Evolutionary conservation across 495 filamentous ascomycete species (phyloP).

Genomic region (Aspergillus baeticus): DNA sequence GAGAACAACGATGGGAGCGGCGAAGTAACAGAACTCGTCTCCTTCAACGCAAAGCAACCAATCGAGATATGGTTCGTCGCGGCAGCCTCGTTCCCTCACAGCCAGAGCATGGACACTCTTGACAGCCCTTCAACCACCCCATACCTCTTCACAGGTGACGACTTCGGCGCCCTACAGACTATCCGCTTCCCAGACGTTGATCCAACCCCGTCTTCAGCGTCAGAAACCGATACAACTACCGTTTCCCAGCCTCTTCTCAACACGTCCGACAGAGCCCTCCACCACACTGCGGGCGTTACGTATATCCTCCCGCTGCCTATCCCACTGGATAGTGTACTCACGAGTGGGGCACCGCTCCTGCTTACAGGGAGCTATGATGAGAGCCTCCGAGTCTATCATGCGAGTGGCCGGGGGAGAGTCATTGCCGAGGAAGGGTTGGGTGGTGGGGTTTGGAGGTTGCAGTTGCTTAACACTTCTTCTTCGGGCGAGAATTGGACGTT

Average conservation of each 20-base stretch:
- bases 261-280: conserved; percentile 37
- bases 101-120: not conserved
- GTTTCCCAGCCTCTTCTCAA: conserved; percentile 26
- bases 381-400: conserved; percentile 63
- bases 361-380: conserved; percentile 96
- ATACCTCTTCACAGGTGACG: conserved; percentile 39
- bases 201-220: too few relatives aligned
- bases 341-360: conserved; percentile 48
- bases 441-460: conserved; percentile 91
- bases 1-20: not conserved
- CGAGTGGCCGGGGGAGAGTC: conserved; percentile 36
- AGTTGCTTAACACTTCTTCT: conserved; percentile 43
- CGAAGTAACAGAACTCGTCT: conserved; percentile 24
- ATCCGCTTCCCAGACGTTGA: conserved; percentile 27
- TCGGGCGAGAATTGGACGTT: conserved; percentile 31
- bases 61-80: conserved; percentile 52
- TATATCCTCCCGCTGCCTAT: conserved; percentile 70
- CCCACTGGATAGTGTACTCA: conserved; percentile 5
- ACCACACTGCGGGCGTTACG: conserved; percentile 83
- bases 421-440: conserved; percentile 65
- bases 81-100: conserved; percentile 20
- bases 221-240: too few relatives aligned
- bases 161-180: conserved; percentile 36
- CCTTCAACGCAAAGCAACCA: conserved; percentile 32
- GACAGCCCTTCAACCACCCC: too few relatives aligned